Percentiles rank a stretch among this genome's conserved stretches.
Evolutionary conservation across 2,329 filamentous ascomycete genomes (phyloP).

Genomic region (Teratosphaeria destructans): DNA sequence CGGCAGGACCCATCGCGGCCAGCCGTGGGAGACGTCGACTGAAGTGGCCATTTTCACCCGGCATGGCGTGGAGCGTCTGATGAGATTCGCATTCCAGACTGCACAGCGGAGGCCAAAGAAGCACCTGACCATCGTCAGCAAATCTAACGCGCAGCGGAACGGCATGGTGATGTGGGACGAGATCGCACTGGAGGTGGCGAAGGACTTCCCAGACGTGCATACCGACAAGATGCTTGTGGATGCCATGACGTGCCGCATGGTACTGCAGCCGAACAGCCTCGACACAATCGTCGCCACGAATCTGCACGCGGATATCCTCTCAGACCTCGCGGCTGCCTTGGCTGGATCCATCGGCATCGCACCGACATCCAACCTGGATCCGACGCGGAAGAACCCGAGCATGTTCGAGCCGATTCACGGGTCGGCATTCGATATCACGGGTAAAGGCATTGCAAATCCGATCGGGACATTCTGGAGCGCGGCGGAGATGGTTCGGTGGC

Average conservation of each 20-base stretch:
- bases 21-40: conserved; percentile 51
- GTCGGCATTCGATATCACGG: conserved; percentile 54
- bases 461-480: conserved; percentile 60
- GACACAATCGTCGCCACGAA: conserved; percentile 42
- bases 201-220: conserved; percentile 35
- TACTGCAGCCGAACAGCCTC: conserved; percentile 33
- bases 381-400: conserved; percentile 47
- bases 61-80: conserved; percentile 47
- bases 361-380: conserved; percentile 59
- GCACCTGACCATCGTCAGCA: conserved; percentile 41
- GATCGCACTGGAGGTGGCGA: conserved; percentile 36
- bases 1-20: conserved; percentile 48
- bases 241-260: conserved; percentile 41
- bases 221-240: conserved; percentile 42
- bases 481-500: conserved; percentile 56
- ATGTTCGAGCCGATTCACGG: conserved; percentile 58
- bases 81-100: conserved; percentile 54
- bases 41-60: conserved; percentile 56
- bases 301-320: conserved; percentile 38
- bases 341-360: conserved; percentile 64
- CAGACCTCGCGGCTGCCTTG: conserved; percentile 58
- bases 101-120: conserved; percentile 38
- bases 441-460: conserved; percentile 53
- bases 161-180: conserved; percentile 42
- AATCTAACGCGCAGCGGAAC: conserved; percentile 39